These are phyloP conservation scores for Bruguiera sexangula DNA, from an alignment of 345 rosid genomes.

Conservation along the genomic window DNA sequence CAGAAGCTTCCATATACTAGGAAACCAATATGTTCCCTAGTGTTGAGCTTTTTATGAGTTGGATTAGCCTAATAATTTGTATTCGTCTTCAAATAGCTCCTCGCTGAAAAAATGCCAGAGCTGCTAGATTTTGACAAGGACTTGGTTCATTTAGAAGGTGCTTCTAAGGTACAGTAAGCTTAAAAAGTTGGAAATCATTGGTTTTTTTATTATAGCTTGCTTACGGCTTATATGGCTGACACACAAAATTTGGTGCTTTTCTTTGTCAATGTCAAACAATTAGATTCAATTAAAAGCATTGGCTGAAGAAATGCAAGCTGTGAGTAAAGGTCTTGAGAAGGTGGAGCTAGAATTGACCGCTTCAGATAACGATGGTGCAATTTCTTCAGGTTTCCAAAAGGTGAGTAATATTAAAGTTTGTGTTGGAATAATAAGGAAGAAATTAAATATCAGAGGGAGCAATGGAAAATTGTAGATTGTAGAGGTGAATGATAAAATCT, in stretches of 20 bases:
- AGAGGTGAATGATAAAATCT: not conserved
- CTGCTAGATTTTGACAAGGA: conserved; percentile 86
- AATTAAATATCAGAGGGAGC: not conserved
- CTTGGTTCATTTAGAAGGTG: conserved; percentile 87
- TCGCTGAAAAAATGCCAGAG: conserved; percentile 92
- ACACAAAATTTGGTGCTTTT: conserved; percentile 1
- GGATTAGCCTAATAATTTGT: not conserved
- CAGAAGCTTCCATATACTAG: too few species aligned
- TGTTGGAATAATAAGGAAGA: not conserved
- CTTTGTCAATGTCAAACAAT: conserved; percentile 7
- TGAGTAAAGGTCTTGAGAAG: conserved; percentile 91
- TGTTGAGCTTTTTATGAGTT: too few species aligned
- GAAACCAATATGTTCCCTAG: too few species aligned
- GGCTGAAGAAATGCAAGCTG: conserved; percentile 99
- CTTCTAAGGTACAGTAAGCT: conserved; percentile 85
- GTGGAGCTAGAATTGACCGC: conserved; percentile 80
- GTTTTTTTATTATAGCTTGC: conserved; percentile 10
- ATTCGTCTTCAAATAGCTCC: conserved; percentile 45
- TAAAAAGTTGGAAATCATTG: not conserved
- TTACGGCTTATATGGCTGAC: conserved; percentile 6
- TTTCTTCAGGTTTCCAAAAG: conserved; percentile 81
- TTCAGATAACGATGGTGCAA: conserved; percentile 81
- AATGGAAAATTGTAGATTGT: not conserved
- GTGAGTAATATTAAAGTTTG: conserved; percentile 38
- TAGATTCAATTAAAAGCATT: conserved; percentile 91